Base-by-base conservation (phyloP, 352 stramenopile genomes). In the Globisporangium barbulae region DNA sequence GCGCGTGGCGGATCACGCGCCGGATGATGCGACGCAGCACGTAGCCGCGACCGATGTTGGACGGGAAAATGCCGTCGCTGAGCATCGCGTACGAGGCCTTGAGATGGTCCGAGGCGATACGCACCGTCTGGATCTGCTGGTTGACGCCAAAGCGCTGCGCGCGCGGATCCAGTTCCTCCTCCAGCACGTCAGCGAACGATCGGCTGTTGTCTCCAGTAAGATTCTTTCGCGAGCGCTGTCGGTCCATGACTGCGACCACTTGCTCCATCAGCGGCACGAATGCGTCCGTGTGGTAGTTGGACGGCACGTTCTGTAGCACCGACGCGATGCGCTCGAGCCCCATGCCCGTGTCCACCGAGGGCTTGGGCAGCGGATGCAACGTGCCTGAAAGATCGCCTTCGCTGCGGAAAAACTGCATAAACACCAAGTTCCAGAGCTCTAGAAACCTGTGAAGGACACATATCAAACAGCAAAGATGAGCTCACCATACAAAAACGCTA, bases 361-460 rank as follows among this genome's bases (percentile, higher is more conserved):
- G 91, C 37, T 76, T 80, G 1, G 96, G 95, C 39, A 99, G 76
- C 47, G 85, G 65, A 56, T 90, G 72, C 48, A 98, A 69, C 28
- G 75, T 80, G 7, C 81, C 85, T 5, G 65, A 58, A 1, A 45
- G 41, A 19, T 76, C 68, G 62, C 95, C 85, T 49, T 89, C 81
- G 48, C 97, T 86, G 42, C 96, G 89, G 79, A 96, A 97, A 72
- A 97, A 98, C 78, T 99, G 96, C 83, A 99, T 98, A 71, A 99
- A 99, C 15, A 99, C 96, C 63, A 98, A 87, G 72, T 99, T 99
- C 96, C 96, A 99, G 56, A 99, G 98, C 78, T 98, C 92, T 61
- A 98, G 80, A 41, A 75, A 93, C 25, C 79, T 80, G 56, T 22
- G 9, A 33, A 13, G 30, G 9, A 55, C 21, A 56, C 15, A 21